Base-by-base conservation (phyloP, 176 grass and related monocot genomes). In the Poa annua region DNA sequence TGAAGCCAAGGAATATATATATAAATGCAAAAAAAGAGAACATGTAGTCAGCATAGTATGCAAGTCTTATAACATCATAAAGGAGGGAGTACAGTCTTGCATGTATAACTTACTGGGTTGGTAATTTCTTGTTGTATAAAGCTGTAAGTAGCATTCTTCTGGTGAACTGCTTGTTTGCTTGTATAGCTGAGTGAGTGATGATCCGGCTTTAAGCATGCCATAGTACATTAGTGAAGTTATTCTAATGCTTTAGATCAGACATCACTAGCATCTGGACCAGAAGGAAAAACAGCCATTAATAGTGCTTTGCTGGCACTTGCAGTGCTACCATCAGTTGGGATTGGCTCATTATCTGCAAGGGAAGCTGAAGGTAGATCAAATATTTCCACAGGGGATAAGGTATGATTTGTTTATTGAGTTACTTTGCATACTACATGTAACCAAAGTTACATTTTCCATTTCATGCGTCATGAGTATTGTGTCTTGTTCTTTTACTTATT, bases 291-390 rank as follows among this genome's bases (percentile, higher is more conserved):
- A 34, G 68, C 67, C 25, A 42, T 48, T 89, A 47, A 87, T 56
- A 61, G 36, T 56, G 29, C 29, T 72, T 81, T 75, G 25, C 33
- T 79, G 65, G 51, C 4, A 4, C 54, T 87, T 34, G 33, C 86
- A 96, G 90, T 96, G 29, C 77, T 92, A 34, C 93, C 90, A 82
- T 92, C 90, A 15, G 44, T 77, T 91, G 93, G 90, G 50, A 74
- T 89, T 81, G 87, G 89, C 62, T 89, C 87, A 14, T 81, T 91
- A 33, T 91, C 87, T 91, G 78, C 91, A 19, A 96, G 90, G 81
- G 93, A 96, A 86, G 87, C 90, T 85, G 93, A 96, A 81, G 90
- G 90, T 75, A 86, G 90, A 88, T 82, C 81, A 59, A 96, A 96
- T 66, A 38, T 85, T 60, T 92, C 93, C 76, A 78, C 86, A 72